Evolutionary conservation across 176 grass and related monocot genomes (phyloP).

Genomic region (Themeda triandra): DNA sequence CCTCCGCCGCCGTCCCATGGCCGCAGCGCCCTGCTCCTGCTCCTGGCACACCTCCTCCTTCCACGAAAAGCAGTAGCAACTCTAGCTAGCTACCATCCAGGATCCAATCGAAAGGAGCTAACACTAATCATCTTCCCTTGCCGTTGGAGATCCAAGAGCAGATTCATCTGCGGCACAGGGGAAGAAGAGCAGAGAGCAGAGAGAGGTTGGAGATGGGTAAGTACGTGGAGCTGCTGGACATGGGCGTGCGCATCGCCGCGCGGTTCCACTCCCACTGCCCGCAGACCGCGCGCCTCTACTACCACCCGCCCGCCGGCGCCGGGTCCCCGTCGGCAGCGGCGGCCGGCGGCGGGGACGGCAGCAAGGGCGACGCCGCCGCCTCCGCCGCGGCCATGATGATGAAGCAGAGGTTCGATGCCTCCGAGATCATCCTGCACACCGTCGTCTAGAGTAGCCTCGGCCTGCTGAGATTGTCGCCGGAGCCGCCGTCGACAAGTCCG

Average conservation of each 20-base stretch:
- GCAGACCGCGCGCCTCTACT: conserved; percentile 78
- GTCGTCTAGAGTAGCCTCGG: conserved; percentile 15
- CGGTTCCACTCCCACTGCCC: conserved; percentile 90
- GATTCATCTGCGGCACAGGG: neutral
- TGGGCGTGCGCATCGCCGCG: conserved; percentile 77
- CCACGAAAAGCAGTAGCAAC: conserved; percentile 2
- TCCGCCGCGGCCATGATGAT: neutral
- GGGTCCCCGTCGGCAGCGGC: neutral
- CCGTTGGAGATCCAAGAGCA: neutral
- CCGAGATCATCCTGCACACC: conserved; percentile 47
- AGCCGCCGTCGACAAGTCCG: too few relatives aligned
- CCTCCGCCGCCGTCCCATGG: conserved; percentile 25
- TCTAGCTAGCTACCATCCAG: neutral
- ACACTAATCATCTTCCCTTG: too few relatives aligned
- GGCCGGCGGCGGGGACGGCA: neutral
- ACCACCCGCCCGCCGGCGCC: conserved; percentile 61
- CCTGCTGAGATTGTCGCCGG: too few relatives aligned
- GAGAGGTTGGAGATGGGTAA: conserved; percentile 38
- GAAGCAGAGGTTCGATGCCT: neutral
- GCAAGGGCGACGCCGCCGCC: neutral
- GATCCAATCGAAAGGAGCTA: neutral
- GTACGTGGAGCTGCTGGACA: conserved; percentile 76
- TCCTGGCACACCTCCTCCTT: conserved; percentile 34
- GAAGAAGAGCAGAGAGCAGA: neutral
- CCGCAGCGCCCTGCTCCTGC: neutral